Conservation (phyloP, 768 basidiomycete genomes). For the Lactarius sanguifluus region DNA sequence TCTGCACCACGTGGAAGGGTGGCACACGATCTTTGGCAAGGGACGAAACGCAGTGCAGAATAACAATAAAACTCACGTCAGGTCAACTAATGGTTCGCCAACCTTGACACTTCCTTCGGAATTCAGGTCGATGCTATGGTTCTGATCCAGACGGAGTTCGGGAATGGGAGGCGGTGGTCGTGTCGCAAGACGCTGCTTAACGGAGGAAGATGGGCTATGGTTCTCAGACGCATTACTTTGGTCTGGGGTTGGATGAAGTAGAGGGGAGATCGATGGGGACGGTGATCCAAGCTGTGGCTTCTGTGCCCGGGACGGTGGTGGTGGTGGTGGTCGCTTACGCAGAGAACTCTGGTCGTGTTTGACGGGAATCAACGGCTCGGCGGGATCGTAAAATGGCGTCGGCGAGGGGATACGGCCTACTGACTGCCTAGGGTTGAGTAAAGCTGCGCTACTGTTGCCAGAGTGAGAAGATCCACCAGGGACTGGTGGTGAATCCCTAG, state of each 20-base stretch:
- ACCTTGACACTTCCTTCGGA: not conserved
- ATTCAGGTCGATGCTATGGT: not conserved
- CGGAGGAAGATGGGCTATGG: conserved; percentile 15
- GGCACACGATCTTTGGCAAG: not conserved
- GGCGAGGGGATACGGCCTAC: conserved; percentile 18
- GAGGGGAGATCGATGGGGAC: conserved; percentile 22
- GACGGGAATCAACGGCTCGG: not conserved
- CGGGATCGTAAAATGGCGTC: conserved; percentile 3
- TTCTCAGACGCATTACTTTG: conserved; percentile 2
- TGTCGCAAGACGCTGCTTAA: conserved; percentile 21
- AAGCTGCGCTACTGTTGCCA: not conserved
- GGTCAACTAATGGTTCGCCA: not conserved
- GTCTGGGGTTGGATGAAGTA: conserved; percentile 11
- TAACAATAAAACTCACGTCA: conserved; percentile 13
- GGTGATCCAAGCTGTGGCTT: conserved; percentile 24
- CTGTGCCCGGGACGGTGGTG: conserved; percentile 18
- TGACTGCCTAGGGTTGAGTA: conserved; percentile 6
- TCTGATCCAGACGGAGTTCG: conserved; percentile 17
- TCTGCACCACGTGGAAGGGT: not conserved
- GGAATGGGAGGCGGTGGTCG: conserved; percentile 22
- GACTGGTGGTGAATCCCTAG: conserved; percentile 8
- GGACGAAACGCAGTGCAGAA: not conserved
- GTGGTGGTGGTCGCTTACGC: conserved; percentile 22
- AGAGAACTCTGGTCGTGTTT: conserved; percentile 16
- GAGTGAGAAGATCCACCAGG: conserved; percentile 10